Conservation (phyloP, 2,329 filamentous ascomycete species). For the Penicillium sclerotigenum region DNA sequence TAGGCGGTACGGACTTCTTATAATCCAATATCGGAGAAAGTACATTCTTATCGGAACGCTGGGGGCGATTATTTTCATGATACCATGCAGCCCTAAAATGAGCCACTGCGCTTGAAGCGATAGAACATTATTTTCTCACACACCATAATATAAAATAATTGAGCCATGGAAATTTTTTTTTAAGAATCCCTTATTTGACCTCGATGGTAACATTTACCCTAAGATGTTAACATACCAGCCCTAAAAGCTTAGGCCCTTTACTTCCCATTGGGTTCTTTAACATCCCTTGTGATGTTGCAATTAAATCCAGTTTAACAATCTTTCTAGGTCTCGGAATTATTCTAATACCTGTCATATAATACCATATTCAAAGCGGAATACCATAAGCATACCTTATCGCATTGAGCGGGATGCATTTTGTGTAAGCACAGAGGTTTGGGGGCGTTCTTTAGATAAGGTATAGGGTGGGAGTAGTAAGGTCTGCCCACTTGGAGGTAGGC, state of each 20-base stretch:
- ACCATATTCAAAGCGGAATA: background rate
- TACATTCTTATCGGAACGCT: background rate
- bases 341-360: background rate
- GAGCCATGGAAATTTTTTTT: background rate
- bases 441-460: background rate
- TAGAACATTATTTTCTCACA: background rate
- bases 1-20: background rate
- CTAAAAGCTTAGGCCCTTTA: background rate
- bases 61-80: background rate
- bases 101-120: background rate
- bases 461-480: background rate
- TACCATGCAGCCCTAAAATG: conserved; percentile 1
- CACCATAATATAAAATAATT: background rate
- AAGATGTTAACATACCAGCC: background rate
- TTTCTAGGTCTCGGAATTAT: background rate
- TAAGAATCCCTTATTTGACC: background rate
- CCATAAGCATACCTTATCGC: background rate
- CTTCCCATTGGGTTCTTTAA: background rate
- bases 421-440: too few species aligned
- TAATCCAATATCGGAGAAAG: background rate
- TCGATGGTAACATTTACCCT: background rate
- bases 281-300: background rate
- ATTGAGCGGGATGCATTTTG: background rate
- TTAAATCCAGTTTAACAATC: too few species aligned
- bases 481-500: background rate